Conservation (phyloP, 352 stramenopile species). For the Aphanomyces cochlioides region DNA sequence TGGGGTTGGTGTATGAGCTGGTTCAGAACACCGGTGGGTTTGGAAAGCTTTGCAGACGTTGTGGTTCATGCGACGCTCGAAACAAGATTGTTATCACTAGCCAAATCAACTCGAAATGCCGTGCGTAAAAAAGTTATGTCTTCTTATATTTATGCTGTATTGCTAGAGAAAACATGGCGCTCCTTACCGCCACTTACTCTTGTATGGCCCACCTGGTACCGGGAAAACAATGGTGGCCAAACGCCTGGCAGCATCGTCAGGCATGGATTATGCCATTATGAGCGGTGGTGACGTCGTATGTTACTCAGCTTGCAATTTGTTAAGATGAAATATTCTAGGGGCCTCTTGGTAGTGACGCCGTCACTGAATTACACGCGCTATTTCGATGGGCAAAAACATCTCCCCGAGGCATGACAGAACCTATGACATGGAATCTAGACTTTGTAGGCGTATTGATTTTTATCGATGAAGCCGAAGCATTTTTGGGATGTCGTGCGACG, state of each 20-base stretch:
- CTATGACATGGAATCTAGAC: background rate
- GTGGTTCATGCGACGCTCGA: constrained; percentile 51
- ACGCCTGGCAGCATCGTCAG: constrained; percentile 53
- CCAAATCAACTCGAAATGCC: constrained; percentile 55
- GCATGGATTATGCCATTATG: constrained; percentile 82
- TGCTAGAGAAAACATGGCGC: constrained; percentile 43
- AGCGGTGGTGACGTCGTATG: constrained; percentile 70
- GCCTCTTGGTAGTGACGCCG: constrained; percentile 63
- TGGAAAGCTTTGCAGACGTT: constrained; percentile 53
- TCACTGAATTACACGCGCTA: constrained; percentile 76
- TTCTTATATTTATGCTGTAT: background rate
- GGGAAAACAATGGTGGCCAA: constrained; percentile 89
- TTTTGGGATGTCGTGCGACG: constrained; percentile 65
- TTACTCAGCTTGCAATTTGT: background rate
- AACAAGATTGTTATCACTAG: constrained; percentile 61
- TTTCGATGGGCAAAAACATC: constrained; percentile 79
- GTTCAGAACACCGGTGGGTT: constrained; percentile 25
- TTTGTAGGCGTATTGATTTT: constrained; percentile 68
- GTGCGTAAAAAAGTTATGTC: background rate
- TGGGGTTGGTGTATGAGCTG: constrained; percentile 41
- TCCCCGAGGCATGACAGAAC: constrained; percentile 38
- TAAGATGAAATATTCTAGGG: constrained; percentile 33
- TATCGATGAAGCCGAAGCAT: constrained; percentile 85
- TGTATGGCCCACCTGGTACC: constrained; percentile 79
- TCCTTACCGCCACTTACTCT: constrained; percentile 76